Conservation (phyloP, 108 stramenopile species). For the Thalassiosira profunda region DNA sequence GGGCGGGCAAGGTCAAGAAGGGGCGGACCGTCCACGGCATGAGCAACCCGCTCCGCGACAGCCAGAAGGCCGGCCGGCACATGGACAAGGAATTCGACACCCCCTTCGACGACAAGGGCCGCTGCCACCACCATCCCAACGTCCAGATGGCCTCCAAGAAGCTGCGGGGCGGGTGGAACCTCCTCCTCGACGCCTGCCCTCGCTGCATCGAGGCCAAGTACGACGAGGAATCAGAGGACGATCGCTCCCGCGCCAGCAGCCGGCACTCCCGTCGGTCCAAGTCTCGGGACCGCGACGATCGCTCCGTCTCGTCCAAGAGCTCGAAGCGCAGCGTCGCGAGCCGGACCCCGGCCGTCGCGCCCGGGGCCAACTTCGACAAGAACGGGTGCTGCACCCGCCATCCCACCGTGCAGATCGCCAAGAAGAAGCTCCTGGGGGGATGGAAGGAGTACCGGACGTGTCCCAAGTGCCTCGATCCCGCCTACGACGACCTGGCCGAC, state of each 20-base stretch:
- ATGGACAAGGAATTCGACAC: constrained; percentile 49
- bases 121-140: constrained; percentile 45
- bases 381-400: constrained; percentile 50
- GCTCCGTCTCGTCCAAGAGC: constrained; percentile 17
- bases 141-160: constrained; percentile 51
- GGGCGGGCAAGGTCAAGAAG: constrained; percentile 28
- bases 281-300: not conserved
- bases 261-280: not conserved
- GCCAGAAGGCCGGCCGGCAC: constrained; percentile 20
- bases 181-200: constrained; percentile 34
- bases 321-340: constrained; percentile 25
- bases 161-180: constrained; percentile 44
- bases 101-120: constrained; percentile 41
- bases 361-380: constrained; percentile 39
- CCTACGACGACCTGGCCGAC: constrained; percentile 42
- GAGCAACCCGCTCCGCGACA: constrained; percentile 22
- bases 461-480: constrained; percentile 45
- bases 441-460: constrained; percentile 46
- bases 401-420: constrained; percentile 40
- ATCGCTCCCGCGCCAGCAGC: constrained; percentile 3
- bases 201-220: constrained; percentile 50
- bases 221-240: constrained; percentile 22
- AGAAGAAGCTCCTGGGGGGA: constrained; percentile 46
- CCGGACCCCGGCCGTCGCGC: constrained; percentile 27
- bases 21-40: constrained; percentile 40